These are phyloP conservation scores for Cercophora sp. DNA, from an alignment of 495 filamentous ascomycete species.

Conservation along the genomic window DNA sequence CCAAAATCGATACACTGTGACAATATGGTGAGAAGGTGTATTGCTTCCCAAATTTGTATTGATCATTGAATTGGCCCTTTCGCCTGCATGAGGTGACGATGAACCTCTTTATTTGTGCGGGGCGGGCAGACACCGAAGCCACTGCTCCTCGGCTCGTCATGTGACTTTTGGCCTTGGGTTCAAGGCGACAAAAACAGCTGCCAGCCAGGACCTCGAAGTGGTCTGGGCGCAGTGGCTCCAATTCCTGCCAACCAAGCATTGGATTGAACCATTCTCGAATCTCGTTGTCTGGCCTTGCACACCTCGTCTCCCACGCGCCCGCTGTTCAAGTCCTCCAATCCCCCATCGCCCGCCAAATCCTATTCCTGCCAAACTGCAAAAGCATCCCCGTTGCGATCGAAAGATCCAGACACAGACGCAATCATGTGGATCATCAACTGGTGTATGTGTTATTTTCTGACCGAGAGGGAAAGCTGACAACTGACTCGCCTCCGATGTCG, in stretches of 20 bases:
- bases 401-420: too few species aligned
- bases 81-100: too few species aligned
- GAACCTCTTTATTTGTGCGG: too few species aligned
- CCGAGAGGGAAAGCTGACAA: not conserved
- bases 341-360: not conserved
- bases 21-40: too few species aligned
- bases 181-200: not conserved
- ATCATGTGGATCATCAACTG: constrained; percentile 98
- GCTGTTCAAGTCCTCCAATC: not conserved
- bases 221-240: constrained; percentile 8
- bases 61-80: too few species aligned
- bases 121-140: too few species aligned
- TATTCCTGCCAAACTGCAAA: not conserved
- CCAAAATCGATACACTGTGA: too few species aligned
- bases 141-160: not conserved
- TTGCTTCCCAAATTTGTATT: too few species aligned
- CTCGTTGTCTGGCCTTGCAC: constrained; percentile 2
- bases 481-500: too few species aligned
- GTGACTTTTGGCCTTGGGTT: constrained; percentile 8
- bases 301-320: not conserved
- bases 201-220: not conserved
- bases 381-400: constrained; percentile 29
- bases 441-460: constrained; percentile 60
- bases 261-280: not conserved
- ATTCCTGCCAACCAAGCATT: constrained; percentile 9